Evolutionary conservation across 2,329 filamentous ascomycete species (phyloP).

Genomic region (Talaromyces islandicus): DNA sequence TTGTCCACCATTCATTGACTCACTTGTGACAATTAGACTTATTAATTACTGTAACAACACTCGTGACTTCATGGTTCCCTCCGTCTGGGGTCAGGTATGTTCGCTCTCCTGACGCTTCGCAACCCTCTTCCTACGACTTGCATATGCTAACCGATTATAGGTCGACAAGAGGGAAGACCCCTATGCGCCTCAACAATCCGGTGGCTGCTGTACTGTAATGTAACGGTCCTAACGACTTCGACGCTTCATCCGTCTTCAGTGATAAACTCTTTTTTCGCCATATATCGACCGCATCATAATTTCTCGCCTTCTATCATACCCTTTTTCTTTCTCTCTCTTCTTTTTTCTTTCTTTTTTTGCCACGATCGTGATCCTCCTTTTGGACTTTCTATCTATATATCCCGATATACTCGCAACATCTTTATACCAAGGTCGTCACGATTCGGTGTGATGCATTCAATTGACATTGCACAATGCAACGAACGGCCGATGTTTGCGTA

Average conservation of each 20-base stretch:
- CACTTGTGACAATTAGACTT: conserved; percentile 55
- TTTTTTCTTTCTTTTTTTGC: not conserved
- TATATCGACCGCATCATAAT: conserved; percentile 5
- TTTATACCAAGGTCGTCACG: not conserved
- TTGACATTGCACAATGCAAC: conserved; percentile 9
- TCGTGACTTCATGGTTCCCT: conserved; percentile 97
- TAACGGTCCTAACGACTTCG: conserved; percentile 38
- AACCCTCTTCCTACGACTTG: not conserved
- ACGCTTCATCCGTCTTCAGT: conserved; percentile 1
- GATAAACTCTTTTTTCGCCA: not conserved
- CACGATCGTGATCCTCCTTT: conserved; percentile 3
- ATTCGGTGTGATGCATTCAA: conserved; percentile 7
- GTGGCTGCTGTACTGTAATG: conserved; percentile 94
- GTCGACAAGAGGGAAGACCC: conserved; percentile 95
- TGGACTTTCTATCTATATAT: conserved; percentile 3
- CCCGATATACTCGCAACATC: conserved; percentile 2
- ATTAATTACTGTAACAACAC: conserved; percentile 98
- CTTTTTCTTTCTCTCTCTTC: not conserved
- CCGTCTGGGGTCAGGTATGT: conserved; percentile 77
- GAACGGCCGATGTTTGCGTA: not conserved
- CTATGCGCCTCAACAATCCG: conserved; percentile 92
- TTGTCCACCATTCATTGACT: conserved; percentile 4
- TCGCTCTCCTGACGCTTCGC: not conserved
- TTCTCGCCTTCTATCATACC: conserved; percentile 8
- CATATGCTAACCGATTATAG: conserved; percentile 28